phyloP scores from a whole-genome alignment of 2,329 filamentous ascomycete genomes.

The Talaromyces sp. region DNA sequence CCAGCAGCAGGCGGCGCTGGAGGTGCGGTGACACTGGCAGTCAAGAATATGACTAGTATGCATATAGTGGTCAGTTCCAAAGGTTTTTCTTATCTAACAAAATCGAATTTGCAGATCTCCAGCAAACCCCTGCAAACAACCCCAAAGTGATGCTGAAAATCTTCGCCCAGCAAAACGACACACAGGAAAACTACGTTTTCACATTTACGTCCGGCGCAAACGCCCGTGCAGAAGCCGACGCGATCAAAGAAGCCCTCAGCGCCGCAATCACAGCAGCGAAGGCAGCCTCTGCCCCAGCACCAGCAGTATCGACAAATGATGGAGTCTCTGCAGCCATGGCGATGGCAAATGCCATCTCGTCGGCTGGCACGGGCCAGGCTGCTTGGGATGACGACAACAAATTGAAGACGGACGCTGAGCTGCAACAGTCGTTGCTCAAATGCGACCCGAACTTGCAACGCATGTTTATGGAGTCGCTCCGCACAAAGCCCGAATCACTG shows the following conservation, averaged over 20 bases:
- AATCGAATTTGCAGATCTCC: constrained; percentile 60
- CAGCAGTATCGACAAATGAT: constrained; percentile 29
- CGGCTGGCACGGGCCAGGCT: constrained; percentile 42
- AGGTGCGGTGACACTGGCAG: constrained; percentile 62
- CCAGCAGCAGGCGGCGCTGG: constrained; percentile 59
- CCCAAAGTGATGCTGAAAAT: constrained; percentile 93
- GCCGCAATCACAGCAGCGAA: constrained; percentile 68
- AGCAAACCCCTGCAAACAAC: constrained; percentile 84
- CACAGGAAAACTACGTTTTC: constrained; percentile 67
- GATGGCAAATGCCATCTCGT: constrained; percentile 65
- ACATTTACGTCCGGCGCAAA: constrained; percentile 74
- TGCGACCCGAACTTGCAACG: constrained; percentile 69
- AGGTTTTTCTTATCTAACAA: background rate
- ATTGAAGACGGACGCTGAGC: constrained; percentile 69
- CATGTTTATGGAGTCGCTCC: constrained; percentile 80
- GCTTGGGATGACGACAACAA: constrained; percentile 76
- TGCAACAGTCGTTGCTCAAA: constrained; percentile 85
- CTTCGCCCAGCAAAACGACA: constrained; percentile 59
- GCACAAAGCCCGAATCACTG: constrained; percentile 78
- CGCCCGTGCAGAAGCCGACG: constrained; percentile 77
- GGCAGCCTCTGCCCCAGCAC: constrained; percentile 34
- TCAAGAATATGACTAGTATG: constrained; percentile 78
- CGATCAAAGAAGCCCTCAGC: constrained; percentile 76
- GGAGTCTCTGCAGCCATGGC: constrained; percentile 66
- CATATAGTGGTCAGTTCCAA: constrained; percentile 2